These are phyloP conservation scores for Scedosporium apiospermum DNA, from an alignment of 2,329 filamentous ascomycete genomes.

Conservation along the genomic window DNA sequence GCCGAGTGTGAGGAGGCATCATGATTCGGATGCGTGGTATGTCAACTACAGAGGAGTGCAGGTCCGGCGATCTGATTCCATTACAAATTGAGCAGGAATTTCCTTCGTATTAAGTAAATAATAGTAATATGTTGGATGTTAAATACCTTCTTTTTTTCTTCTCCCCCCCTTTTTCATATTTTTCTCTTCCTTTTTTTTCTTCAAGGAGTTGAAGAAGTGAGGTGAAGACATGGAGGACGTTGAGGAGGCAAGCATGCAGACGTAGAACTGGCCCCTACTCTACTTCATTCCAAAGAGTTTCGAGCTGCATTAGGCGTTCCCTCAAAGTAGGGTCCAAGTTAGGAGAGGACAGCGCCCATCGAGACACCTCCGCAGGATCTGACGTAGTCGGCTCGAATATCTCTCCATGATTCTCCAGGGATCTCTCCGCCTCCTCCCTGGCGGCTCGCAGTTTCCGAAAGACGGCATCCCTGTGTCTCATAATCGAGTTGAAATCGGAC, in stretches of 20 bases:
- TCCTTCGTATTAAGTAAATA: not conserved
- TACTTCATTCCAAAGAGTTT: constrained; percentile 4
- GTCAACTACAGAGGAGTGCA: not conserved
- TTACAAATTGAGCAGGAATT: not conserved
- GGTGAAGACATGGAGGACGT: too few relatives aligned
- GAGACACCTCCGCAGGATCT: not conserved
- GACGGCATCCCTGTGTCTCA: constrained; percentile 5
- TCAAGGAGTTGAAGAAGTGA: not conserved
- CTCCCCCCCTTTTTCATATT: not conserved
- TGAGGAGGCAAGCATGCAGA: too few relatives aligned
- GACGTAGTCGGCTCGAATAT: not conserved
- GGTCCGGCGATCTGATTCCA: not conserved
- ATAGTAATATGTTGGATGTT: not conserved
- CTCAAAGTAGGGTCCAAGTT: not conserved
- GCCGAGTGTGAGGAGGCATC: not conserved
- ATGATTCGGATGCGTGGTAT: not conserved
- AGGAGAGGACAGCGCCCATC: not conserved
- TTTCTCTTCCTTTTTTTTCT: not conserved
- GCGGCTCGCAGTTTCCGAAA: not conserved
- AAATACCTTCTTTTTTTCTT: not conserved
- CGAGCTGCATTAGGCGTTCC: not conserved
- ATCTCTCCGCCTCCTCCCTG: not conserved
- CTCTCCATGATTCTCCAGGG: not conserved
- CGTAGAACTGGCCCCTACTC: not conserved
- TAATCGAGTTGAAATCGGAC: constrained; percentile 2